Evolutionary conservation across 2,329 filamentous ascomycete species (phyloP).

Genomic region (Neonectria ditissima): DNA sequence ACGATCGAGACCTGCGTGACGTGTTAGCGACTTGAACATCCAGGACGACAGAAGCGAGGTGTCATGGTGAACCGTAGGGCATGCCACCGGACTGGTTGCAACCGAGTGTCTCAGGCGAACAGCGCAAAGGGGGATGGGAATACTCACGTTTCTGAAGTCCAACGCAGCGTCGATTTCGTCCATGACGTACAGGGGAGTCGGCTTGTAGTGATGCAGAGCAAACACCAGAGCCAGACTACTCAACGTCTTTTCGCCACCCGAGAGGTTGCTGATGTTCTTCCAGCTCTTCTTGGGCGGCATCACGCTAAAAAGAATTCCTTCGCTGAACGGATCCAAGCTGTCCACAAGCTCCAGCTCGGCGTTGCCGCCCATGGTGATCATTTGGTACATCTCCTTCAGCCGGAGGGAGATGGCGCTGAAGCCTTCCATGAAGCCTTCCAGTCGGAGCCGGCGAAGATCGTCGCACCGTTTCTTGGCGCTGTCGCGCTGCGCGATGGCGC

Average conservation of each 20-base stretch:
- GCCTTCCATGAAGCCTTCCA: conserved; percentile 98
- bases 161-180: conserved; percentile 98
- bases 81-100: conserved; percentile 29
- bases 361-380: conserved; percentile 99
- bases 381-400: conserved; percentile 99
- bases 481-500: conserved; percentile 83
- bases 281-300: conserved; percentile 99
- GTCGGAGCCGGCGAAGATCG: conserved; percentile 86
- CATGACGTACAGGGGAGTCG: conserved; percentile 98
- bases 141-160: conserved; percentile 95
- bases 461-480: conserved; percentile 91
- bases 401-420: conserved; percentile 94
- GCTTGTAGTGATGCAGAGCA: conserved; percentile 97
- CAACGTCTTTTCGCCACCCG: conserved; percentile 96
- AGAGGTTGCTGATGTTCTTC: conserved; percentile 98
- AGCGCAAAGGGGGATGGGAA: conserved; percentile 18
- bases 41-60: conserved; percentile 25
- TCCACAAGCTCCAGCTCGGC: conserved; percentile 97
- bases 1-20: conserved; percentile 86
- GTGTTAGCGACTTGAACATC: conserved; percentile 36
- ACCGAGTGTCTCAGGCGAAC: conserved; percentile 40
- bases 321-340: conserved; percentile 93
- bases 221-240: conserved; percentile 96
- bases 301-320: conserved; percentile 96
- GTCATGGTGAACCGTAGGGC: conserved; percentile 32